Evolutionary conservation across 345 rosid genomes (phyloP).

Genomic region (Dovyalis caffra): DNA sequence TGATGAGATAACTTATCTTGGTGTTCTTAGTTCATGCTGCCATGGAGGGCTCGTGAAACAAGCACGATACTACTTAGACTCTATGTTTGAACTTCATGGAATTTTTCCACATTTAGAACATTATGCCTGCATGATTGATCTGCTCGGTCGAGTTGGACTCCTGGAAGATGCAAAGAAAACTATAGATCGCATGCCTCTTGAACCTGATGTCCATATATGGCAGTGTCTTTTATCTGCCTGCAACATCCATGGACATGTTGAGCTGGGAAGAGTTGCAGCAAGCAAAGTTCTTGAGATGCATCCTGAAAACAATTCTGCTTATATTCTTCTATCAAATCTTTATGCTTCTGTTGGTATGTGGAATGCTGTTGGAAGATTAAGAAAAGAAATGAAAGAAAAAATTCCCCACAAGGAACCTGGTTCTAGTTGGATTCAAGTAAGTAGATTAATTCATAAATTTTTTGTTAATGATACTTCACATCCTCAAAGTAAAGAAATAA

Average conservation of each 20-base stretch:
- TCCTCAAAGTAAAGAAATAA: slow-evolving; percentile 26
- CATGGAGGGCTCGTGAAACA: slow-evolving; percentile 9
- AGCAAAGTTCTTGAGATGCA: slow-evolving; percentile 17
- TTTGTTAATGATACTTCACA: slow-evolving; percentile 33
- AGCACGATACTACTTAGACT: slow-evolving; percentile 6
- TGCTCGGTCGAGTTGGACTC: slow-evolving; percentile 21
- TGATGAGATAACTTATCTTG: slow-evolving; percentile 16
- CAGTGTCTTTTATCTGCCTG: slow-evolving; percentile 15
- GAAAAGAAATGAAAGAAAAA: slow-evolving; percentile 20
- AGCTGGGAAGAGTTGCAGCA: slow-evolving; percentile 15
- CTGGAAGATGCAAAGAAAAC: slow-evolving; percentile 16
- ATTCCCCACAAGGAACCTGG: slow-evolving; percentile 13
- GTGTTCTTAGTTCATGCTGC: slow-evolving; percentile 16
- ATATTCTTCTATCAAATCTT: slow-evolving; percentile 21
- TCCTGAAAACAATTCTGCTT: slow-evolving; percentile 20
- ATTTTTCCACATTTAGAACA: slow-evolving; percentile 14
- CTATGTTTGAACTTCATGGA: slow-evolving; percentile 15
- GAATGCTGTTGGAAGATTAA: slow-evolving; percentile 13
- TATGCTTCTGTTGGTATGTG: slow-evolving; percentile 22
- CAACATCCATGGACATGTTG: slow-evolving; percentile 16
- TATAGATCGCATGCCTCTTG: slow-evolving; percentile 16
- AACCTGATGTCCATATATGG: slow-evolving; percentile 22
- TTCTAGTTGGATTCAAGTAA: slow-evolving; percentile 26
- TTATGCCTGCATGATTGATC: slow-evolving; percentile 19
- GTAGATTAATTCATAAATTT: slow-evolving; percentile 29